Evolutionary conservation across 2,329 filamentous ascomycete genomes (phyloP).

Genomic region (Aspergillus hiratsukae): DNA sequence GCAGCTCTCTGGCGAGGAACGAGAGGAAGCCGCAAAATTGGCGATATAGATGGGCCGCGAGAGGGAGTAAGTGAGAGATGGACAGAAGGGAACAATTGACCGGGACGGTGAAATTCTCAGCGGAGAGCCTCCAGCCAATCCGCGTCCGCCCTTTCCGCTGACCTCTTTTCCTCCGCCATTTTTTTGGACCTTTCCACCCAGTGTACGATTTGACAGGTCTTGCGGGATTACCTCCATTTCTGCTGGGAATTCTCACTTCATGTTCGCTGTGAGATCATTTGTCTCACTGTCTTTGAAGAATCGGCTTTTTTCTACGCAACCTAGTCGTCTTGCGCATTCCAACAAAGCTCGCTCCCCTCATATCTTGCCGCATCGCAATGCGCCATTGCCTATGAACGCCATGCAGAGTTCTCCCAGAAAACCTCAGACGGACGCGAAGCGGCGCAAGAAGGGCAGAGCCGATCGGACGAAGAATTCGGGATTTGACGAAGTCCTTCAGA

Average conservation of each 20-base stretch:
- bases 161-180: slow-evolving; percentile 5
- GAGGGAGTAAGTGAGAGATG: neutral
- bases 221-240: neutral
- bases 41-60: slow-evolving; percentile 2
- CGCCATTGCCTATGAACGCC: slow-evolving; percentile 17
- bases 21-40: slow-evolving; percentile 4
- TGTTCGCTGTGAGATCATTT: slow-evolving; percentile 8
- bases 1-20: slow-evolving; percentile 27
- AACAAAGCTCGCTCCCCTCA: neutral
- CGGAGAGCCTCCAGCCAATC: slow-evolving; percentile 18
- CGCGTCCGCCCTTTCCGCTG: slow-evolving; percentile 15
- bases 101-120: slow-evolving; percentile 24
- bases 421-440: slow-evolving; percentile 21
- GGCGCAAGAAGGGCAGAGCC: slow-evolving; percentile 48
- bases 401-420: slow-evolving; percentile 28
- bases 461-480: slow-evolving; percentile 60
- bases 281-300: slow-evolving; percentile 2
- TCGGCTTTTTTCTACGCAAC: slow-evolving; percentile 1
- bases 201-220: neutral
- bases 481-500: slow-evolving; percentile 61
- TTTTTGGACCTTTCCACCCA: neutral
- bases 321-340: slow-evolving; percentile 7
- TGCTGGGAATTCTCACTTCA: neutral
- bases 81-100: slow-evolving; percentile 5
- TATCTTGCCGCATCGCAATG: slow-evolving; percentile 13